These are phyloP conservation scores for Ascochyta clinopodiicola DNA, from an alignment of 2,329 filamentous ascomycete genomes.

Conservation along the genomic window DNA sequence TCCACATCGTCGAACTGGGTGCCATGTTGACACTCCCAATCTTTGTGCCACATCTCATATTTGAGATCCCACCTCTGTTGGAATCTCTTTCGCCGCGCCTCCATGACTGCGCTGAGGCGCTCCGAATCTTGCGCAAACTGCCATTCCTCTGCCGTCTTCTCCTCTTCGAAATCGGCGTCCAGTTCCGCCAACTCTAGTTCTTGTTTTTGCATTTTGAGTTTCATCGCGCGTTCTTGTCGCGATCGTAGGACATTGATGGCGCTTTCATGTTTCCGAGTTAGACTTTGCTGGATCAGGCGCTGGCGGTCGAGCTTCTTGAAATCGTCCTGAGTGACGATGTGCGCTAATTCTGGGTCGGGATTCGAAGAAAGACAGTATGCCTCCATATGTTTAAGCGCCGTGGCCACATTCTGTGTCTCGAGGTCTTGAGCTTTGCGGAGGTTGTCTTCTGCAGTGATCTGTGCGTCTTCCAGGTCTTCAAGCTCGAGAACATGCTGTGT, in stretches of 20 bases:
- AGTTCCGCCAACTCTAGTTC: slow-evolving; percentile 49
- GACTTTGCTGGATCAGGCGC: slow-evolving; percentile 44
- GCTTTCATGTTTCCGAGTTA: slow-evolving; percentile 52
- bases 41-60: slow-evolving; percentile 48
- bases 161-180: slow-evolving; percentile 40
- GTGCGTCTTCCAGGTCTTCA: slow-evolving; percentile 53
- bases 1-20: slow-evolving; percentile 38
- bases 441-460: slow-evolving; percentile 53
- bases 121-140: slow-evolving; percentile 42
- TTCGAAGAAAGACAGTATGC: slow-evolving; percentile 53
- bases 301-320: slow-evolving; percentile 53
- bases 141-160: slow-evolving; percentile 43
- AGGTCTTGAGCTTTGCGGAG: slow-evolving; percentile 50
- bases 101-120: slow-evolving; percentile 43
- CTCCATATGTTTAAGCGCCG: slow-evolving; percentile 56
- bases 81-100: slow-evolving; percentile 41
- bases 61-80: slow-evolving; percentile 49
- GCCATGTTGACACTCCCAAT: slow-evolving; percentile 42
- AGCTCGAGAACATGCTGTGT: slow-evolving; percentile 48
- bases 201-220: slow-evolving; percentile 47
- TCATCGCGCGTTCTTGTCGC: slow-evolving; percentile 51
- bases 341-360: slow-evolving; percentile 28
- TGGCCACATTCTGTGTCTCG: slow-evolving; percentile 53
- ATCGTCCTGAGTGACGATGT: slow-evolving; percentile 54
- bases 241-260: slow-evolving; percentile 57